These are phyloP conservation scores for Pleurotus salmoneostramineus DNA, from an alignment of 768 basidiomycete genomes.

Conservation along the genomic window DNA sequence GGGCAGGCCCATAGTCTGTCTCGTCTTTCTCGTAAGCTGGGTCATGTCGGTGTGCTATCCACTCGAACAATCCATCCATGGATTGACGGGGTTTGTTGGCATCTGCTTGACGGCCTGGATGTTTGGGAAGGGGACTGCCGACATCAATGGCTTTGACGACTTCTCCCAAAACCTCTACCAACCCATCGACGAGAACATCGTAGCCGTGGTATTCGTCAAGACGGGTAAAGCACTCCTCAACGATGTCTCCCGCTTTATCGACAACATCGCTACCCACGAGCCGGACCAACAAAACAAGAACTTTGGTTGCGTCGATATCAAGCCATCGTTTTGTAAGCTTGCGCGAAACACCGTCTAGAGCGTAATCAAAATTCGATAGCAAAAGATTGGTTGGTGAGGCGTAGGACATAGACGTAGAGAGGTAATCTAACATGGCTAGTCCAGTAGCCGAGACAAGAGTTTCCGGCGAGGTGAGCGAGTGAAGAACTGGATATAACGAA, in stretches of 20 bases:
- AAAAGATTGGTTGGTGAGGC: constrained; percentile 88
- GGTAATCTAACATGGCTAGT: constrained; percentile 62
- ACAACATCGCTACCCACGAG: constrained; percentile 87
- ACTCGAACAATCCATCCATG: constrained; percentile 55
- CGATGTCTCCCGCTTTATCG: constrained; percentile 86
- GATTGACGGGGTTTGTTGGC: constrained; percentile 23
- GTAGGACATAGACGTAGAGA: constrained; percentile 76
- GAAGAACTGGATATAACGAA: constrained; percentile 81
- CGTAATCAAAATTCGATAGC: constrained; percentile 95
- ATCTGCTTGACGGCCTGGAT: constrained; percentile 17
- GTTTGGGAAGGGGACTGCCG: constrained; percentile 1
- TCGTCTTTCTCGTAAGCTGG: constrained; percentile 29
- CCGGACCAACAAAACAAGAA: constrained; percentile 79
- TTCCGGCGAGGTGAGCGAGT: constrained; percentile 73
- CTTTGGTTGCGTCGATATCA: constrained; percentile 85
- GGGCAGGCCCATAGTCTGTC: constrained; percentile 56
- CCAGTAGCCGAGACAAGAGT: constrained; percentile 74
- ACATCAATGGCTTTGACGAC: constrained; percentile 75
- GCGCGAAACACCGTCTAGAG: constrained; percentile 85
- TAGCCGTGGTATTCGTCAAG: constrained; percentile 97
- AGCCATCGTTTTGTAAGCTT: constrained; percentile 78
- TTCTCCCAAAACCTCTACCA: constrained; percentile 84
- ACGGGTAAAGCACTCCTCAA: constrained; percentile 96
- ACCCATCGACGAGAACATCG: constrained; percentile 75
- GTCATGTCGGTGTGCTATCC: constrained; percentile 54